A percentile compares a stretch with the other conserved stretches of the same genome.
Conservation (phyloP, 2,329 filamentous ascomycete species). For the Magnaporthales sp. region DNA sequence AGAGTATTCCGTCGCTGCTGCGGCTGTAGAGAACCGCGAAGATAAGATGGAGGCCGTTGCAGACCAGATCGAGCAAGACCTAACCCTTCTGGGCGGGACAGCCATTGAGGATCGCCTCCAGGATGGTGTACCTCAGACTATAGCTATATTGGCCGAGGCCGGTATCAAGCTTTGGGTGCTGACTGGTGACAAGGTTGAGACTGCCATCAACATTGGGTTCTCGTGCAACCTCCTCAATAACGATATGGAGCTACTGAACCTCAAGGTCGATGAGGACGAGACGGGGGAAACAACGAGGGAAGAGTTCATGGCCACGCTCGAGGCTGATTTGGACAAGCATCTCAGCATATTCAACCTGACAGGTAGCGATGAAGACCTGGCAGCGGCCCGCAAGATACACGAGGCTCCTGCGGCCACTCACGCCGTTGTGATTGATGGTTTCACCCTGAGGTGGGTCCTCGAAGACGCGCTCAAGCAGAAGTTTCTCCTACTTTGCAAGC, state of each 20-base stretch:
- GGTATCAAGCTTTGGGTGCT: constrained; percentile 99
- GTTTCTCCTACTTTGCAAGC: constrained; percentile 91
- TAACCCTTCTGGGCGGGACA: constrained; percentile 83
- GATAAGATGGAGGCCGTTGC: constrained; percentile 87
- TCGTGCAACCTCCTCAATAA: constrained; percentile 97
- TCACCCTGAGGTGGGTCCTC: constrained; percentile 81
- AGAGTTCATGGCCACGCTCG: constrained; percentile 46
- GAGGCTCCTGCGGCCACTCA: constrained; percentile 81
- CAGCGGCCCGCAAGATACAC: constrained; percentile 70
- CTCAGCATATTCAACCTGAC: constrained; percentile 67
- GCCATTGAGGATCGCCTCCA: constrained; percentile 96
- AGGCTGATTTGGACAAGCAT: constrained; percentile 65
- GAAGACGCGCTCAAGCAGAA: constrained; percentile 78
- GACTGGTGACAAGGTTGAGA: constrained; percentile 97
- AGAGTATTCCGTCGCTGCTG: constrained; percentile 79
- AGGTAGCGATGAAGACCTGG: constrained; percentile 78
- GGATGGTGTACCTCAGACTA: constrained; percentile 94
- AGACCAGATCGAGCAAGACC: constrained; percentile 82
- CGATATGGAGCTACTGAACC: constrained; percentile 90
- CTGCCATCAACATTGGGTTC: constrained; percentile 98
- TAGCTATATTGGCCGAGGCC: constrained; percentile 79
- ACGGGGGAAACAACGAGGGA: constrained; percentile 37
- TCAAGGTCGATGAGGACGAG: constrained; percentile 75
- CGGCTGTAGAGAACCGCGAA: constrained; percentile 77
- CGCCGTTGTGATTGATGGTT: constrained; percentile 89